phyloP scores from a whole-genome alignment of 108 stramenopile species.

The Aurantiochytrium sp. region DNA sequence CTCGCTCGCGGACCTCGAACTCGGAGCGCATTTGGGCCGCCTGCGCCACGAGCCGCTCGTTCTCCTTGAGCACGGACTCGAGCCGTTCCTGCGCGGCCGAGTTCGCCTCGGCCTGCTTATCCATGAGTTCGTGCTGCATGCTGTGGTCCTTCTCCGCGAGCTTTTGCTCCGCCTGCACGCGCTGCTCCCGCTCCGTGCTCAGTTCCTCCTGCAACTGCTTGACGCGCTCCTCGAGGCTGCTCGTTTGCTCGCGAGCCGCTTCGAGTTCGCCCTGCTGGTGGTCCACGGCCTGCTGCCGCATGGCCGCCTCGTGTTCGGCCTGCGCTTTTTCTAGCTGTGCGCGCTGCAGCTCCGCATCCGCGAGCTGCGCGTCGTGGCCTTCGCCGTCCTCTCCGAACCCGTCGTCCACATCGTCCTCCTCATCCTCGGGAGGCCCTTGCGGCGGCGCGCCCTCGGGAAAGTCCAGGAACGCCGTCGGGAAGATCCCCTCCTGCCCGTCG shows the following conservation, averaged over 20 bases:
- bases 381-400: background rate
- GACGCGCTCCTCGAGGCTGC: background rate
- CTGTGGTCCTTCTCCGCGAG: background rate
- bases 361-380: background rate
- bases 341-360: background rate
- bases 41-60: background rate
- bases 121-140: background rate
- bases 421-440: background rate
- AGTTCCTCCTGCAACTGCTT: background rate
- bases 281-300: background rate
- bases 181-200: background rate
- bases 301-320: background rate
- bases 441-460: constrained; percentile 13
- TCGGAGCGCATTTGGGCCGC: background rate
- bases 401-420: background rate
- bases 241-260: background rate
- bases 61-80: background rate
- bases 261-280: background rate
- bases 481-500: background rate
- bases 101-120: background rate
- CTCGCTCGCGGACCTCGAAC: background rate
- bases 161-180: background rate
- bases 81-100: background rate
- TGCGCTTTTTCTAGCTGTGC: background rate
- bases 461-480: constrained; percentile 7